phyloP scores from a whole-genome alignment of 2,329 filamentous ascomycete species.

The Exophiala oligosperma region DNA sequence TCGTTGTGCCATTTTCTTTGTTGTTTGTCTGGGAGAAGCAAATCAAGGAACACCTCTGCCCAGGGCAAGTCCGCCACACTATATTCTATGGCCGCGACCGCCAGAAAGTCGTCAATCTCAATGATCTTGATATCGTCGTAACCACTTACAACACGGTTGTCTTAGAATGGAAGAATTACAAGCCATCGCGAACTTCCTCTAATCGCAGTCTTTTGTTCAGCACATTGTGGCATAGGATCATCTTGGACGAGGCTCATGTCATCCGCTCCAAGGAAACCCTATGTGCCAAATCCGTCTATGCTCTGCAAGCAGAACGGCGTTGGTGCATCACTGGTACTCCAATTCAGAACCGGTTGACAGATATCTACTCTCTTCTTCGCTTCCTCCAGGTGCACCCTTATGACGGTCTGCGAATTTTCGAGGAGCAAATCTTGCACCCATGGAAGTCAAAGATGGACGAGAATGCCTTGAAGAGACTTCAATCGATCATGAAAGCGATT shows the following conservation, averaged over 20 bases:
- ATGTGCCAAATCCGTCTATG: constrained; percentile 41
- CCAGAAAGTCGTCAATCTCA: constrained; percentile 7
- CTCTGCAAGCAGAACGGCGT: constrained; percentile 38
- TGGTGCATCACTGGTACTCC: constrained; percentile 55
- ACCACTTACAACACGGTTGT: constrained; percentile 47
- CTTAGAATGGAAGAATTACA: constrained; percentile 35
- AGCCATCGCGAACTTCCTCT: not conserved
- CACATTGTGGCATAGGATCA: constrained; percentile 40
- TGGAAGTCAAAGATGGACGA: constrained; percentile 12
- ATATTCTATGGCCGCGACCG: constrained; percentile 1
- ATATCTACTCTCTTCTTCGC: constrained; percentile 45
- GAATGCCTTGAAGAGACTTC: constrained; percentile 1
- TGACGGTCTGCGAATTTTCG: constrained; percentile 39
- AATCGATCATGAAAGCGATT: constrained; percentile 10
- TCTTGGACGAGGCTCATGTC: constrained; percentile 47
- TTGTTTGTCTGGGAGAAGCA: constrained; percentile 44
- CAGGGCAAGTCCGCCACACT: not conserved
- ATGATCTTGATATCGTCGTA: constrained; percentile 34
- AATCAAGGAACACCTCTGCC: constrained; percentile 28
- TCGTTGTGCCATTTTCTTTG: constrained; percentile 42
- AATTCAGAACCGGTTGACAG: constrained; percentile 48
- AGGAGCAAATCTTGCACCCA: constrained; percentile 37
- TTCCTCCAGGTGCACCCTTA: constrained; percentile 49
- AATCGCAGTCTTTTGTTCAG: constrained; percentile 34
- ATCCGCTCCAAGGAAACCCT: constrained; percentile 39